Percentiles rank a stretch among this genome's conserved stretches.
Conservation (phyloP, 208 protist species). For the Crithidia sp. region DNA sequence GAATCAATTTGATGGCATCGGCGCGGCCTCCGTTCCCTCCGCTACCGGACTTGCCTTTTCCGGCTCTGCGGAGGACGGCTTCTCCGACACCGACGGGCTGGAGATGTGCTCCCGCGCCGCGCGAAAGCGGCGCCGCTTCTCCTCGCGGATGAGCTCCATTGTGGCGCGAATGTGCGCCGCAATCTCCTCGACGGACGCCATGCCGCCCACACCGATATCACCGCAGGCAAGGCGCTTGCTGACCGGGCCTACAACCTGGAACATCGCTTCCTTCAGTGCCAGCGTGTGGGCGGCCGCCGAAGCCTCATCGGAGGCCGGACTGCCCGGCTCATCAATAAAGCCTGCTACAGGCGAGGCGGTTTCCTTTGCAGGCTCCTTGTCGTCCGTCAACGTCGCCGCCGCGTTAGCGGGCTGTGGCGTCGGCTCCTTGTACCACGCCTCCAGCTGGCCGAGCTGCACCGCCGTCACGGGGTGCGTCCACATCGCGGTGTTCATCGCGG, state of each 20-base stretch:
- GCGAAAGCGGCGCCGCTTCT: conserved; percentile 28
- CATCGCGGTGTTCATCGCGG: conserved; percentile 99
- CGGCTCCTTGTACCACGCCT: conserved; percentile 50
- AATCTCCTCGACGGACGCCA: conserved; percentile 90
- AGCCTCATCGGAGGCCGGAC: background rate
- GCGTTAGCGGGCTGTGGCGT: background rate
- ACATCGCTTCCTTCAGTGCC: conserved; percentile 58
- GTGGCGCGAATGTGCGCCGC: conserved; percentile 62
- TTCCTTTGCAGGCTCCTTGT: background rate
- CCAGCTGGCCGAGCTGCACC: conserved; percentile 71
- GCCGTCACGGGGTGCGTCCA: conserved; percentile 95
- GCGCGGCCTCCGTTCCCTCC: background rate
- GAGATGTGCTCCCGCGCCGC: conserved; percentile 1
- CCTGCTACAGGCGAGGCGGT: background rate
- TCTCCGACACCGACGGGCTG: background rate
- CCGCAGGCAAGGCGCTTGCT: conserved; percentile 94
- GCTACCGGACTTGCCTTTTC: background rate
- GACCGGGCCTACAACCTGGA: conserved; percentile 91
- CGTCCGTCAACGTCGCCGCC: background rate
- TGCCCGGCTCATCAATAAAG: background rate
- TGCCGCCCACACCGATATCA: conserved; percentile 93
- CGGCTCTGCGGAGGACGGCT: background rate
- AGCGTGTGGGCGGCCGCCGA: conserved; percentile 16
- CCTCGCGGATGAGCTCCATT: conserved; percentile 65
- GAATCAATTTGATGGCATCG: background rate